These are phyloP conservation scores for Cercophora sp. DNA, from an alignment of 495 filamentous ascomycete genomes.

Conservation along the genomic window DNA sequence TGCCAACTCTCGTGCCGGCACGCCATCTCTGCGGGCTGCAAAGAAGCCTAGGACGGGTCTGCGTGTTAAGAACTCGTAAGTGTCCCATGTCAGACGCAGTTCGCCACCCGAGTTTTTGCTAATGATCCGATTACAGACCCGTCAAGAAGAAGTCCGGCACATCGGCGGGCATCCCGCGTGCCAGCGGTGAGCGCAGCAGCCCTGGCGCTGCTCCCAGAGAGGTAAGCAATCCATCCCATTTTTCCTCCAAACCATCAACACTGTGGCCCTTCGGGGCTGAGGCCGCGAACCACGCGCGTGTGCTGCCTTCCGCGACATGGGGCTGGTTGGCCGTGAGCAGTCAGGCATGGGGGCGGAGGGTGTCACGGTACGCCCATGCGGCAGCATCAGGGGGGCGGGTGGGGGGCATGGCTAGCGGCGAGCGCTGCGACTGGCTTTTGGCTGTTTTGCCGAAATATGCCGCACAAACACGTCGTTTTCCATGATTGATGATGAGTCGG, in stretches of 20 bases:
- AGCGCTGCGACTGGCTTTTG: conserved; percentile 17
- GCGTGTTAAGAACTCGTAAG: conserved; percentile 69
- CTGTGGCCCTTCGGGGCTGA: neutral
- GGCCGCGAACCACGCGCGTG: conserved; percentile 10
- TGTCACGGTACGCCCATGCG: conserved; percentile 10
- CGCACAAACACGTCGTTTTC: conserved; percentile 20
- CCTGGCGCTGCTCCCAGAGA: conserved; percentile 38
- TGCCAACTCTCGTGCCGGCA: conserved; percentile 52
- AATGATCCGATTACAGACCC: conserved; percentile 34
- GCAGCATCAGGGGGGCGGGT: conserved; percentile 6
- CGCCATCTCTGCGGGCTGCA: conserved; percentile 49
- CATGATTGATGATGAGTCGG: neutral
- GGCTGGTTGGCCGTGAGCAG: conserved; percentile 3
- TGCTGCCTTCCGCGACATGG: neutral
- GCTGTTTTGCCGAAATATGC: conserved; percentile 32
- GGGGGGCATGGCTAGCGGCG: conserved; percentile 19
- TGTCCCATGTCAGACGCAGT: too few relatives aligned
- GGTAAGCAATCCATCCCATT: conserved; percentile 31
- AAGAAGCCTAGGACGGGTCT: conserved; percentile 55
- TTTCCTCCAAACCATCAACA: conserved; percentile 12
- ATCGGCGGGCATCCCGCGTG: conserved; percentile 48
- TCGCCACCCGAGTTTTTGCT: neutral
- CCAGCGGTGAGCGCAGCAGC: conserved; percentile 47
- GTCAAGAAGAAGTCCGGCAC: conserved; percentile 52
- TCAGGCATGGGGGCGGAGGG: neutral